Conservation (phyloP, 2,329 filamentous ascomycete species). For the Trichoderma gracile region DNA sequence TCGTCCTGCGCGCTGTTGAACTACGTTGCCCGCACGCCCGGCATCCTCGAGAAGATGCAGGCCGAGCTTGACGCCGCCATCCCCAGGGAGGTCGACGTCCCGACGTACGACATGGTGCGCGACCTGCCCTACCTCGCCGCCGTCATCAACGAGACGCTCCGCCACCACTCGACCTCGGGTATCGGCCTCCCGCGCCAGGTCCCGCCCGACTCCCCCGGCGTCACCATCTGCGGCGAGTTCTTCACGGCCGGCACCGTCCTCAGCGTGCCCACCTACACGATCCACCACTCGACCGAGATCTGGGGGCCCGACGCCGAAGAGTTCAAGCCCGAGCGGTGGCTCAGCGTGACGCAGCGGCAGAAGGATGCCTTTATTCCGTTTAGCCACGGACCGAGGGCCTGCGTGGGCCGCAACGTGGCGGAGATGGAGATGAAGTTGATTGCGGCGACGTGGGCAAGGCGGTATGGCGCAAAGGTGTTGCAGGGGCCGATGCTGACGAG, state of each 20-base stretch:
- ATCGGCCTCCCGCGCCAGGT: slow-evolving; percentile 80
- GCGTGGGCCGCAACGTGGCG: slow-evolving; percentile 78
- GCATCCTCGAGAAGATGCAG: slow-evolving; percentile 71
- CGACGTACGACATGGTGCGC: slow-evolving; percentile 69
- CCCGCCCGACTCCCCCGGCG: slow-evolving; percentile 61
- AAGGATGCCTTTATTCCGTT: slow-evolving; percentile 77
- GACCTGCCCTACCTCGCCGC: slow-evolving; percentile 73
- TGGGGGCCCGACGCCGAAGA: slow-evolving; percentile 72
- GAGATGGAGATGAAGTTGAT: slow-evolving; percentile 89
- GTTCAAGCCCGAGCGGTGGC: slow-evolving; percentile 77
- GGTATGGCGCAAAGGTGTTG: slow-evolving; percentile 50
- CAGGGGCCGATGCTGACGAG: slow-evolving; percentile 70
- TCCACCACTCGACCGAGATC: slow-evolving; percentile 73
- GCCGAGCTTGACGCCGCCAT: slow-evolving; percentile 73
- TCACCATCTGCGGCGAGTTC: slow-evolving; percentile 64
- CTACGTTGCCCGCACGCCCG: slow-evolving; percentile 68
- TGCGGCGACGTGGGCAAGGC: slow-evolving; percentile 62
- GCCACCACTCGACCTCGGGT: slow-evolving; percentile 82
- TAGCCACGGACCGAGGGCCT: slow-evolving; percentile 67
- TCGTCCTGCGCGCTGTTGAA: slow-evolving; percentile 82
- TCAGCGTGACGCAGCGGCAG: slow-evolving; percentile 60
- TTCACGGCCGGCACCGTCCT: slow-evolving; percentile 76
- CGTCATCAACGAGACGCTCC: slow-evolving; percentile 81
- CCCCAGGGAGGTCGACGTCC: slow-evolving; percentile 61
- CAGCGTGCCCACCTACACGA: slow-evolving; percentile 77